These are phyloP conservation scores for Leishmania lainsoni DNA, from an alignment of 208 protist species.

Conservation along the genomic window DNA sequence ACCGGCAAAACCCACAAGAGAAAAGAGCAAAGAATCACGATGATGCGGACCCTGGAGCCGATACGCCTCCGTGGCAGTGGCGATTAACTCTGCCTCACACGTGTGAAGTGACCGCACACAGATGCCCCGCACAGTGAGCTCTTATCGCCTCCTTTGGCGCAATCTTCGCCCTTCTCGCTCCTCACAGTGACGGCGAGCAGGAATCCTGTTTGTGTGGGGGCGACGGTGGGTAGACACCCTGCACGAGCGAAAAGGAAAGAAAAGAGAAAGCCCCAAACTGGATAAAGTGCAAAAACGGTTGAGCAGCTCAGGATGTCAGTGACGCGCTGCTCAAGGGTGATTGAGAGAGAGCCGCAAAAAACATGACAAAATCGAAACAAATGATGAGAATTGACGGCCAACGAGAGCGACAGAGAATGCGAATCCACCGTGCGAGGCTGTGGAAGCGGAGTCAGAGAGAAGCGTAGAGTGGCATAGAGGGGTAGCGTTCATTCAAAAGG, in stretches of 20 bases:
- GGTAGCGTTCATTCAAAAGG: neutral
- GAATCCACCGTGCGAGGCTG: neutral
- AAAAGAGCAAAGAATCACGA: neutral
- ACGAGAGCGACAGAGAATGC: neutral
- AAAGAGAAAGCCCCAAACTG: neutral
- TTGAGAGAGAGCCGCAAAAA: neutral
- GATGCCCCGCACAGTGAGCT: neutral
- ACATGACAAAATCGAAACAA: neutral
- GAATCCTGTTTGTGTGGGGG: neutral
- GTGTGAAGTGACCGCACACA: neutral
- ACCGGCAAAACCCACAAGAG: no score
- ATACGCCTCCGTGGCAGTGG: neutral
- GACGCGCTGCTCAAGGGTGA: neutral
- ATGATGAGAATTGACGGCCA: neutral
- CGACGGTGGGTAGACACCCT: neutral
- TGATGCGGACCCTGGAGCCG: no score
- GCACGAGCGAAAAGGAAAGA: slow-evolving; percentile 5
- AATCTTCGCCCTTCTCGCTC: neutral
- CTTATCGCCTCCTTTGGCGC: neutral
- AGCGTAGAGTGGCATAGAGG: no score
- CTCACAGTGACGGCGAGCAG: neutral
- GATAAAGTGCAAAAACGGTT: neutral
- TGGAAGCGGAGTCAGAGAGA: neutral
- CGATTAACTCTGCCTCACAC: neutral
- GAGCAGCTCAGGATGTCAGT: neutral